Evolutionary conservation across 768 basidiomycete species (phyloP), one percentile per base, ranked within the genome.

Genomic region (Tylopilus subfusipes): DNA sequence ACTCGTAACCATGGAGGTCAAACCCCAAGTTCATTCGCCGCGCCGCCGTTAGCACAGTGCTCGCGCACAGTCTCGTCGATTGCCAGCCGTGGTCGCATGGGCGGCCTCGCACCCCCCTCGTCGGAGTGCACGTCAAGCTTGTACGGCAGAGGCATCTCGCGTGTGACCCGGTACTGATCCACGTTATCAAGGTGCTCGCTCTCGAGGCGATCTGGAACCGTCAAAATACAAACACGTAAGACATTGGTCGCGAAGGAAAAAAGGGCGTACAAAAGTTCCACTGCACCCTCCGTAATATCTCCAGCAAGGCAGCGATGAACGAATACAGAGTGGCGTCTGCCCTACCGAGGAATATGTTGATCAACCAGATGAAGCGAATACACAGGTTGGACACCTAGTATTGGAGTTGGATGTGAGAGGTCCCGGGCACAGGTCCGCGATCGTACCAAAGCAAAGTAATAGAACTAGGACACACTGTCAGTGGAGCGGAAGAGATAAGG

Each of bases 171-270:
- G 68, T 91, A 78, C 91, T n/a, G 46, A 21, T 48, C 91, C 70
- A 91, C 83, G 68, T 97, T 97, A 76, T 92, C 90, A 18, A 95
- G 74, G 61, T 97, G 94, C 71, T 97, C 92, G 72, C 90, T 93
- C 69, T 95, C 90, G 39, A 92, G 72, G 57, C 90, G 89, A 68
- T 81, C 86, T 90, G 61, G n/a, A 29, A 34, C 12, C 30, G 4
- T 31, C n/a, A 43, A 59, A 22, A 14, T 16, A 18, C 4, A 25
- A 2, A n/a, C n/a, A n/a, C n/a, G n/a, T n/a, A n/a, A 57, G 56
- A 24, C 21, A 22, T 19, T 21, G 12, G 19, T 19, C 22, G 12
- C 19, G 39, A 31, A 29, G 18, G 36, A 29, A 73, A 39, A 45
- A 38, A 47, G 16, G 16, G 12, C 88, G 64, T 53, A 93, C 90